Percentiles rank a stretch among this genome's conserved stretches.
These are phyloP conservation scores for Leccinum variicolor DNA, from an alignment of 768 basidiomycete species.

Conservation along the genomic window DNA sequence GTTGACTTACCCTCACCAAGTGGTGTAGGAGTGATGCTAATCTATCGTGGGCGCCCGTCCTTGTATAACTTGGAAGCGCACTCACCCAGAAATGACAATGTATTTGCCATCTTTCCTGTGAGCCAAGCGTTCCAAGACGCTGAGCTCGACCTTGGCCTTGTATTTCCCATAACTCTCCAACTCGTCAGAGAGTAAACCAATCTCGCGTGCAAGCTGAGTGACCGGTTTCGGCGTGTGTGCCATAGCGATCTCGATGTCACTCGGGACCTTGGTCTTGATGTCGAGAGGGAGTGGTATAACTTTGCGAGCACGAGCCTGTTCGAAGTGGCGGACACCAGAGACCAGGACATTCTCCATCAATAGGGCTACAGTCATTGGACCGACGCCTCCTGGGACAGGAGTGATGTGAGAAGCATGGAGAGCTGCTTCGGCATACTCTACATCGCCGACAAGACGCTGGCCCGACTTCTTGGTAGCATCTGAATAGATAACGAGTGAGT, in stretches of 20 bases:
- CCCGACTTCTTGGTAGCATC: conserved; percentile 93
- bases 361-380: conserved; percentile 99
- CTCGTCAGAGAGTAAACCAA: conserved; percentile 83
- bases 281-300: conserved; percentile 78
- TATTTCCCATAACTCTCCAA: conserved; percentile 92
- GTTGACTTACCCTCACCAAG: conserved; percentile 98
- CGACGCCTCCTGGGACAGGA: conserved; percentile 97
- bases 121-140: conserved; percentile 76
- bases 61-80: neutral
- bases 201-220: conserved; percentile 78
- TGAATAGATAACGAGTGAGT: conserved; percentile 23
- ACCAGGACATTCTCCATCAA: conserved; percentile 93
- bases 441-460: conserved; percentile 94
- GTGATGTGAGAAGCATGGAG: conserved; percentile 86
- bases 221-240: conserved; percentile 92
- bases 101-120: conserved; percentile 94
- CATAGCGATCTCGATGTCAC: conserved; percentile 94
- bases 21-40: conserved; percentile 91
- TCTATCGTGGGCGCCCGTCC: neutral
- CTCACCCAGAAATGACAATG: conserved; percentile 88
- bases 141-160: conserved; percentile 96
- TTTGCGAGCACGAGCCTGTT: conserved; percentile 59
- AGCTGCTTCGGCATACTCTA: conserved; percentile 78
- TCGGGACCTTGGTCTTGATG: conserved; percentile 84
- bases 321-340: conserved; percentile 81